These are phyloP conservation scores for Sclerotinia minor DNA, from an alignment of 2,329 filamentous ascomycete species.

Conservation along the genomic window DNA sequence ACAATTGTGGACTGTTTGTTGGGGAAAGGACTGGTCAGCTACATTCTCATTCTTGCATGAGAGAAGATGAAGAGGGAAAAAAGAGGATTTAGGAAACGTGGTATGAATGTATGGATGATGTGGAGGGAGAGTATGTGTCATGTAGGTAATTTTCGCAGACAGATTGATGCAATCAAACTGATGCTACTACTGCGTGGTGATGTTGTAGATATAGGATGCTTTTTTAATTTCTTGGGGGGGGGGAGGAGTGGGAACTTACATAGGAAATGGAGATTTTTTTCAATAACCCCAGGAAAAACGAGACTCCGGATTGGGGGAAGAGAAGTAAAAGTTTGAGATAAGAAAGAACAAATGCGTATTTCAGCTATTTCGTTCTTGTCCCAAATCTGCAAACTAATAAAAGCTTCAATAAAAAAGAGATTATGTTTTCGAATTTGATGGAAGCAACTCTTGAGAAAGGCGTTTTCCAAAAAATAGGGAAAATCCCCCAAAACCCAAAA, in stretches of 20 bases:
- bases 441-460: background rate
- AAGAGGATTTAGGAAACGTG: slow-evolving; percentile 20
- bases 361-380: slow-evolving; percentile 10
- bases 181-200: slow-evolving; percentile 29
- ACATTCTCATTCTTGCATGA: slow-evolving; percentile 20
- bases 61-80: slow-evolving; percentile 22
- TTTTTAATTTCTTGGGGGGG: background rate
- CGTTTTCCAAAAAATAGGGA: background rate
- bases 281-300: slow-evolving; percentile 11
- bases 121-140: slow-evolving; percentile 23
- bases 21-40: slow-evolving; percentile 33
- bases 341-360: slow-evolving; percentile 20
- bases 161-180: slow-evolving; percentile 18
- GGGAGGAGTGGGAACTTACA: background rate
- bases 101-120: slow-evolving; percentile 25
- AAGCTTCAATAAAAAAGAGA: background rate
- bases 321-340: too few relatives aligned
- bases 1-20: slow-evolving; percentile 30
- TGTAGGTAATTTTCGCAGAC: slow-evolving; percentile 26
- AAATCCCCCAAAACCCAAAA: slow-evolving; percentile 1
- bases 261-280: slow-evolving; percentile 4
- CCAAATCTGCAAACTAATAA: background rate
- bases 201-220: slow-evolving; percentile 24
- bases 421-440: background rate
- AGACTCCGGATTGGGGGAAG: background rate